Evolutionary conservation across 306 rosid species (phyloP), one percentile per base, ranked within the genome.

Genomic region (Vicia sativa): DNA sequence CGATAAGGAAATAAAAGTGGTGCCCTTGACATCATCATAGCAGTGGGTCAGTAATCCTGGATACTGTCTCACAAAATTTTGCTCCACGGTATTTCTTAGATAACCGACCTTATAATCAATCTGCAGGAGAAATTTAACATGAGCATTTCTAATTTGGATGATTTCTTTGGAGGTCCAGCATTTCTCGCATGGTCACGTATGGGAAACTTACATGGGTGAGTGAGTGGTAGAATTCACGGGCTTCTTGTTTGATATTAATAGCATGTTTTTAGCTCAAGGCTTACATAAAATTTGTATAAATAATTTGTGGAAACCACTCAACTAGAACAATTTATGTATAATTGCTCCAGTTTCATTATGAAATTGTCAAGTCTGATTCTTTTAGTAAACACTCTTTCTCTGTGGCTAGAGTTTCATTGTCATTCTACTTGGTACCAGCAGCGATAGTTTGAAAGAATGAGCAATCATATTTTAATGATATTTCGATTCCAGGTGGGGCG

Each of bases 121-220:
- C 74, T 78, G 16, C 78, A 79, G 81, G 88, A 91, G 82, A 89
- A 87, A 77, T 91, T 85, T 80, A 89, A 91, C 65, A 58, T 87
- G 54, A 88, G 81, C 80, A 77, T 8, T 69, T 81, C 87, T 13
- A 85, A 89, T 68, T 82, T 91, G 84, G 80, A 91, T 64, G 89
- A 87, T 77, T 91, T 88, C 87, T 91, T 91, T 53, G 96, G 97
- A 71, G 97, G 97, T 66, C 97, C 97, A 1, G 97, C 95, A 12
- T 91, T 91, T 80, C 97, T 91, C 75, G 89, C 97, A 6, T 91
- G 97, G 91, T 91, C 95, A 61, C 91, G 96, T 14, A 89, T 91
- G 97, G 97, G 91, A 72, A 91, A 91, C 82, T 79, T 91, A 80
- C 97, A 91, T 19, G 84, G 91, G 97, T 91, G 71, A 91, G 97